Conservation (phyloP, 176 grass and related monocot species). For the Oryza glaberrima region DNA sequence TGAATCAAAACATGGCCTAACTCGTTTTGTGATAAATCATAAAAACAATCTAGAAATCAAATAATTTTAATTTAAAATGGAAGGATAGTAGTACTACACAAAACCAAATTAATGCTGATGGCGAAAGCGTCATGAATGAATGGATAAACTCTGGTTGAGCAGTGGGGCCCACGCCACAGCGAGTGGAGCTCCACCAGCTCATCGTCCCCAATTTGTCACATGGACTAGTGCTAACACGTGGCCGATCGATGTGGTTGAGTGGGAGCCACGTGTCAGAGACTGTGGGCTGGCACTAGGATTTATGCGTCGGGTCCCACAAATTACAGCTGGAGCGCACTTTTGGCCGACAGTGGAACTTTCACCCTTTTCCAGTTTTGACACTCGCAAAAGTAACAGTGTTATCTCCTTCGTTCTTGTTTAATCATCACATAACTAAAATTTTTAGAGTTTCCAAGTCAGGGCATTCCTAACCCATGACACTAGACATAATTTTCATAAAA, state of each 20-base stretch:
- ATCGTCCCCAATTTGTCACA: not conserved
- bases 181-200: not conserved
- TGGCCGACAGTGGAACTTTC: not conserved
- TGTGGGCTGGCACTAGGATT: not conserved
- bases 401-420: too few species aligned
- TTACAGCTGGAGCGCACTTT: constrained; percentile 16
- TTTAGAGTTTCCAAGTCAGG: too few species aligned
- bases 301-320: not conserved
- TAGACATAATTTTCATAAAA: too few species aligned
- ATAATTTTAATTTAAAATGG: too few species aligned
- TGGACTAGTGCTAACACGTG: not conserved
- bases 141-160: not conserved
- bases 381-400: too few species aligned
- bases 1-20: too few species aligned
- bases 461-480: too few species aligned
- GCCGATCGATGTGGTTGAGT: not conserved
- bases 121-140: not conserved
- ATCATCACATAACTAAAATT: too few species aligned
- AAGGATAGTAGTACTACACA: too few species aligned
- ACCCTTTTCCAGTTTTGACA: not conserved
- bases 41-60: too few species aligned
- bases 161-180: not conserved
- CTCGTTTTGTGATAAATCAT: too few species aligned
- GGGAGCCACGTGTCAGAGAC: not conserved
- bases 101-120: not conserved